A percentile compares a stretch with the other conserved stretches of the same genome.
These are phyloP conservation scores for Puya raimondii DNA, from an alignment of 176 grass and related monocot genomes.

Conservation along the genomic window DNA sequence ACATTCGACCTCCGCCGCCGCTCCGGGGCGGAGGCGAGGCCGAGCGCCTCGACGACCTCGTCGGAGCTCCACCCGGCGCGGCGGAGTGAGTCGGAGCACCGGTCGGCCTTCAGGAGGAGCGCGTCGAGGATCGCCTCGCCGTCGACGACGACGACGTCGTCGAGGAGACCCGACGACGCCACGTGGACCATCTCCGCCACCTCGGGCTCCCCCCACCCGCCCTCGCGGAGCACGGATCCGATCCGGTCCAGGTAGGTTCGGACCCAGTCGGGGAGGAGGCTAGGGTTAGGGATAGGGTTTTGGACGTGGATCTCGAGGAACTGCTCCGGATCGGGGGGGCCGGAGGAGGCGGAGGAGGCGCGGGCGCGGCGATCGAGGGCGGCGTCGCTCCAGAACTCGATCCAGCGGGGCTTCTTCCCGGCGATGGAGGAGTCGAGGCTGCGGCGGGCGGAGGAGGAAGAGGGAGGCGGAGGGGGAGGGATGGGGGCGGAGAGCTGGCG, in stretches of 20 bases:
- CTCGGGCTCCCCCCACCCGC: conserved; percentile 47
- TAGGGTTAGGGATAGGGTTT: neutral
- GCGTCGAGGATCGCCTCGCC: conserved; percentile 19
- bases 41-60: conserved; percentile 58
- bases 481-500: conserved; percentile 44
- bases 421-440: conserved; percentile 61
- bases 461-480: conserved; percentile 9
- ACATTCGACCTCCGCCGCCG: conserved; percentile 26
- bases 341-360: neutral
- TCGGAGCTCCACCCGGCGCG: conserved; percentile 56
- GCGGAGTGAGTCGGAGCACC: conserved; percentile 45
- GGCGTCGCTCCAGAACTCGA: conserved; percentile 70
- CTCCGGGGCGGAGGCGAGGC: conserved; percentile 16
- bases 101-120: conserved; percentile 28
- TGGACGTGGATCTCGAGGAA: conserved; percentile 27
- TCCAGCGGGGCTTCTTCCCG: conserved; percentile 63
- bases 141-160: neutral
- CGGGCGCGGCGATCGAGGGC: conserved; percentile 10
- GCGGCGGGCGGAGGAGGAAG: conserved; percentile 24
- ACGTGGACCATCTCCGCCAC: conserved; percentile 53
- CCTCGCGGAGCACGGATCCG: conserved; percentile 28
- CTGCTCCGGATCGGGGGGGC: neutral
- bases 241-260: conserved; percentile 32
- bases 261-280: conserved; percentile 36
- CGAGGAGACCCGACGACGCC: neutral